Base-by-base conservation (phyloP, 2,329 filamentous ascomycete genomes). In the Decorospora gaudefroyi region DNA sequence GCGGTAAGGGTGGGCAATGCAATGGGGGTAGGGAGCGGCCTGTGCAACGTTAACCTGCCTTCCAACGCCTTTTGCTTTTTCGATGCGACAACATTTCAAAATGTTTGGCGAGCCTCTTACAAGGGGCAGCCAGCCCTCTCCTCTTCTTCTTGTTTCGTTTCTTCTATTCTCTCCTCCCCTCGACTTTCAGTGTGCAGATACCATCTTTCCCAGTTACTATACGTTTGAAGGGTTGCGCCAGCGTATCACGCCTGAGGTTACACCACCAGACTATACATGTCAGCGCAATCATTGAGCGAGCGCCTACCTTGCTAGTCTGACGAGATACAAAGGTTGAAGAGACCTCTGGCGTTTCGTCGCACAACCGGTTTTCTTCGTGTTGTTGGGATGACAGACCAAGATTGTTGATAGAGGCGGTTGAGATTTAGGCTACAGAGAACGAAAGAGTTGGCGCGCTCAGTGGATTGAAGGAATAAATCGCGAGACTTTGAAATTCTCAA, bases 41-140 rank as follows among this genome's bases (percentile, higher is more conserved):
- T 44, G 49, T 52, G 49, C 42, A 45, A 49, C 40, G 21, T 37
- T 28, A 41, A 45, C 37, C 39, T 53, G 46, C 43, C 40, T 47
- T 48, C 40, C 37, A 43, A 27, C 4, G 49, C 25, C 27, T 16
- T 42, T 50, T 51, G 50, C 46, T 51, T 51, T 51, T 51, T 49
- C 33, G 18, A 41, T 21, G 11, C 27, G 39, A 51, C 29, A 29
- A 34, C 31, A 36, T 33, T 19, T 40, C 40, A 27, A 28, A 45
- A 32, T 26, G 39, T 22, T 38, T 15, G 15, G 13, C 27, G 17
- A 25, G 22, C 34, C 34, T 26, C 34, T 36, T 36, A 10, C n/a
- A n/a, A n/a, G n/a, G n/a, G n/a, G n/a, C n/a, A n/a, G n/a, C n/a
- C n/a, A n/a, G n/a, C 27, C 6, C 19, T 30, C 21, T 32, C 11